Conservation (phyloP, 768 basidiomycete species). For the Leccinum rimulosum region DNA sequence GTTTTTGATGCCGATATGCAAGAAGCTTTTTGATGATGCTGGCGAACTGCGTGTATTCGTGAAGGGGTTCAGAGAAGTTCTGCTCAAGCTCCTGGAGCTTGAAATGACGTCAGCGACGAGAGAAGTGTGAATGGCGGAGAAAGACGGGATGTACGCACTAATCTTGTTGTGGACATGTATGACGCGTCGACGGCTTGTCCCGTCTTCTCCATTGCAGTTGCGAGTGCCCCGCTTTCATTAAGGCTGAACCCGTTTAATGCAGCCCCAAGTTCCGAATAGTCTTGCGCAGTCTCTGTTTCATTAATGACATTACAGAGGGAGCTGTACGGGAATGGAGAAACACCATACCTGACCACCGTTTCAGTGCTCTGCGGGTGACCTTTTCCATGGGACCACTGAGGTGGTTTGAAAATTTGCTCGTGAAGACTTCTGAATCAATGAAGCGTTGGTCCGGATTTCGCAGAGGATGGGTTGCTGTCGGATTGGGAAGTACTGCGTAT, state of each 20-base stretch:
- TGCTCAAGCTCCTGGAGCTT: conserved; percentile 94
- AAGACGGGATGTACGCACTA: conserved; percentile 49
- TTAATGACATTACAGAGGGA: conserved; percentile 3
- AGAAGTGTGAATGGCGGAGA: conserved; percentile 2
- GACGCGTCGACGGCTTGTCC: conserved; percentile 95
- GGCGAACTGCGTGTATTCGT: conserved; percentile 95
- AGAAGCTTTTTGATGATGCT: conserved; percentile 92
- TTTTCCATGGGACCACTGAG: conserved; percentile 93
- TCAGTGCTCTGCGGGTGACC: conserved; percentile 86
- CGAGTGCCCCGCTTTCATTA: conserved; percentile 71
- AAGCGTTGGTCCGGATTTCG: conserved; percentile 93
- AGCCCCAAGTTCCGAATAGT: conserved; percentile 89
- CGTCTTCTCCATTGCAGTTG: conserved; percentile 91
- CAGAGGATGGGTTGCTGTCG: conserved; percentile 85
- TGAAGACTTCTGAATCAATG: conserved; percentile 93
- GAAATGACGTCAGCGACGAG: conserved; percentile 8
- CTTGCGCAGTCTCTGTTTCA: conserved; percentile 69
- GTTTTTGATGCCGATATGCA: conserved; percentile 95
- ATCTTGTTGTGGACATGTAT: conserved; percentile 86
- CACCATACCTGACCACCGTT: conserved; percentile 86
- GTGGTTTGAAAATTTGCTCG: conserved; percentile 92
- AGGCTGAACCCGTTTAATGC: conserved; percentile 91
- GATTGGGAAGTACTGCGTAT: conserved; percentile 85
- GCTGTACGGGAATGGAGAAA: conserved; percentile 2
- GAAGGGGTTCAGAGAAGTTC: conserved; percentile 92